Conservation (phyloP, 2,329 filamentous ascomycete species). For the Aureobasidium sp. region DNA sequence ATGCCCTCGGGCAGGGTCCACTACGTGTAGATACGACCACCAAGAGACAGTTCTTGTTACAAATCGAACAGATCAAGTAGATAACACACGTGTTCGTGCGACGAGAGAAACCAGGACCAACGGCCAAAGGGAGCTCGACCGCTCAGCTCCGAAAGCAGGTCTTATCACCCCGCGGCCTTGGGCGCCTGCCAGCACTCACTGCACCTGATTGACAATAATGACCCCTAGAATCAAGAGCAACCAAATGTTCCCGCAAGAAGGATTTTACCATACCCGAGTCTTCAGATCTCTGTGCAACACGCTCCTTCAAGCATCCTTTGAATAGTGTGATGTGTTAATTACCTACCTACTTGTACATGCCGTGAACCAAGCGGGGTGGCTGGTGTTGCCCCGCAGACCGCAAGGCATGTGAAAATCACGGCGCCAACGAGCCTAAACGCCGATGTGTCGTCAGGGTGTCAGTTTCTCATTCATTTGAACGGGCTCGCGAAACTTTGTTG, state of each 20-base stretch:
- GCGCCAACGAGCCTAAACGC: neutral
- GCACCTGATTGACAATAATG: neutral
- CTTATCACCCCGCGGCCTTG: conserved; percentile 5
- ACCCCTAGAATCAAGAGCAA: neutral
- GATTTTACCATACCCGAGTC: neutral
- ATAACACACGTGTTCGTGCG: conserved; percentile 1
- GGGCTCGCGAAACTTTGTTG: neutral
- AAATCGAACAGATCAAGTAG: neutral
- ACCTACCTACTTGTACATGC: neutral
- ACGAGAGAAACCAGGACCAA: neutral
- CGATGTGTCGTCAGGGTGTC: neutral
- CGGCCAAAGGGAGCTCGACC: neutral
- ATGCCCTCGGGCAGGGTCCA: neutral
- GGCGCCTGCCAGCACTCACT: neutral
- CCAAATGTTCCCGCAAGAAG: neutral
- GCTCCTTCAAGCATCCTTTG: neutral
- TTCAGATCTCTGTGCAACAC: neutral
- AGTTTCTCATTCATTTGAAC: neutral
- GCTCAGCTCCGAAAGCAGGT: conserved; percentile 7
- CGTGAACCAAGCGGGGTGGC: neutral
- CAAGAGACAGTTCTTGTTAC: neutral
- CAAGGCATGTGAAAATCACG: neutral
- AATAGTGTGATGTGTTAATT: neutral
- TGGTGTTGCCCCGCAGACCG: neutral
- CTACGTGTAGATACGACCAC: neutral